phyloP scores from a whole-genome alignment of 164 flowering plant species.

The Vitis rotundifolia region DNA sequence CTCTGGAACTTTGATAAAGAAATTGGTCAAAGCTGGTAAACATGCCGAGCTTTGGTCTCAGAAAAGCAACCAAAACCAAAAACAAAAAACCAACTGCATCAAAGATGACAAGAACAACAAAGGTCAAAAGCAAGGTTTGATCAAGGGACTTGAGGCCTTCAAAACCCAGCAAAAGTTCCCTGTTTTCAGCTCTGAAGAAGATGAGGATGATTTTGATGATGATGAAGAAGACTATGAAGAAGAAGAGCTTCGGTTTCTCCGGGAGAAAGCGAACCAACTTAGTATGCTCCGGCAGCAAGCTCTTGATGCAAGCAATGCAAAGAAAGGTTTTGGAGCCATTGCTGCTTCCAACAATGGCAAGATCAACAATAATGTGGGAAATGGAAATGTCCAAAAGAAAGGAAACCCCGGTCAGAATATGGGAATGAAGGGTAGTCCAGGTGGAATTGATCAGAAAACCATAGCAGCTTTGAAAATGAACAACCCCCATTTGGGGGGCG shows the following conservation, averaged over 20 bases:
- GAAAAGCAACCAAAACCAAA: constrained; percentile 51
- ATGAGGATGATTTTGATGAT: constrained; percentile 33
- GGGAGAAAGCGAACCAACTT: constrained; percentile 32
- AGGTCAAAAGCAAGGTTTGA: constrained; percentile 39
- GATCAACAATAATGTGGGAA: constrained; percentile 24
- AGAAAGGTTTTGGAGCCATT: constrained; percentile 18
- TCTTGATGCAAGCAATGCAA: constrained; percentile 24
- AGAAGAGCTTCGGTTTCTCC: constrained; percentile 37
- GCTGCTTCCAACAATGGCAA: constrained; percentile 21
- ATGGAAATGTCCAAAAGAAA: constrained; percentile 28
- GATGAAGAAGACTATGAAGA: constrained; percentile 44
- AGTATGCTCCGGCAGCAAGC: constrained; percentile 43
- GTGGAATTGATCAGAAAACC: constrained; percentile 37
- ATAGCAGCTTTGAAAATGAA: constrained; percentile 32
- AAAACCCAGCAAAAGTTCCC: constrained; percentile 50
- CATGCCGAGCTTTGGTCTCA: constrained; percentile 76
- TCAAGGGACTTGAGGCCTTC: constrained; percentile 42
- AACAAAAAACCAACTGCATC: constrained; percentile 31
- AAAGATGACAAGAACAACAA: constrained; percentile 44
- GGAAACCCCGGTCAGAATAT: constrained; percentile 39
- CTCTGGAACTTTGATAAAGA: constrained; percentile 63
- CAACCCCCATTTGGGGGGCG: constrained; percentile 30
- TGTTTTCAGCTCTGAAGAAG: constrained; percentile 37
- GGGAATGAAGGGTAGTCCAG: constrained; percentile 22
- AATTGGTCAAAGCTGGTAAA: constrained; percentile 61